A percentile compares a stretch with the other conserved stretches of the same genome.
Evolutionary conservation across 202 grass and related monocot species (phyloP).

Genomic region (Zizania palustris): DNA sequence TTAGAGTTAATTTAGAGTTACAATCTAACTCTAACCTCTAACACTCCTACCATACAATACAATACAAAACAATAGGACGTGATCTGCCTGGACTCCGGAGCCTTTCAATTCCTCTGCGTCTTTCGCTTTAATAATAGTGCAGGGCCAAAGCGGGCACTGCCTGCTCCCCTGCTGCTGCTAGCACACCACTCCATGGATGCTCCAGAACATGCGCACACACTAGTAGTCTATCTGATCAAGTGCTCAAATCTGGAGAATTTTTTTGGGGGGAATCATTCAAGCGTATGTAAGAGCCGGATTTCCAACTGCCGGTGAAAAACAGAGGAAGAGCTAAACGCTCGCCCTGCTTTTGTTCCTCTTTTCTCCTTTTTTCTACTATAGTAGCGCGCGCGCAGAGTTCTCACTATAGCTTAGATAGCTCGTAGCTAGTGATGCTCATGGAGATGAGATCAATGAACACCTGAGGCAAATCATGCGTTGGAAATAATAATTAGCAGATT

Average conservation of each 20-base stretch:
- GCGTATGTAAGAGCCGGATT: slow-evolving; percentile 15
- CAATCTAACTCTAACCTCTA: too few relatives aligned
- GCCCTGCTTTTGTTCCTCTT: slow-evolving; percentile 20
- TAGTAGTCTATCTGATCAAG: not conserved
- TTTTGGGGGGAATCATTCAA: not conserved
- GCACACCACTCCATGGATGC: not conserved
- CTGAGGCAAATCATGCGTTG: slow-evolving; percentile 1
- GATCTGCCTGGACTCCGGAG: not conserved
- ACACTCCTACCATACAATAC: too few relatives aligned
- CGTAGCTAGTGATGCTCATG: not conserved
- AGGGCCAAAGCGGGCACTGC: slow-evolving; percentile 42
- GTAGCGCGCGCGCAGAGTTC: not conserved
- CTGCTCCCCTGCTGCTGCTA: not conserved
- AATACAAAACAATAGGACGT: too few relatives aligned
- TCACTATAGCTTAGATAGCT: not conserved
- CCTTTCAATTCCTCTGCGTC: slow-evolving; percentile 19
- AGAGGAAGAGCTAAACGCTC: not conserved
- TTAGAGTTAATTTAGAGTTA: too few relatives aligned
- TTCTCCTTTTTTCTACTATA: not conserved
- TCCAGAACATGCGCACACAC: not conserved
- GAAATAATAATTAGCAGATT: not conserved
- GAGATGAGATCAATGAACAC: not conserved
- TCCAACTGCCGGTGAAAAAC: slow-evolving; percentile 34
- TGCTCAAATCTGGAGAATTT: not conserved
- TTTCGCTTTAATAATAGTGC: slow-evolving; percentile 66